Base-by-base conservation (phyloP, 2,329 filamentous ascomycete species). In the Thelonectria rubi region DNA sequence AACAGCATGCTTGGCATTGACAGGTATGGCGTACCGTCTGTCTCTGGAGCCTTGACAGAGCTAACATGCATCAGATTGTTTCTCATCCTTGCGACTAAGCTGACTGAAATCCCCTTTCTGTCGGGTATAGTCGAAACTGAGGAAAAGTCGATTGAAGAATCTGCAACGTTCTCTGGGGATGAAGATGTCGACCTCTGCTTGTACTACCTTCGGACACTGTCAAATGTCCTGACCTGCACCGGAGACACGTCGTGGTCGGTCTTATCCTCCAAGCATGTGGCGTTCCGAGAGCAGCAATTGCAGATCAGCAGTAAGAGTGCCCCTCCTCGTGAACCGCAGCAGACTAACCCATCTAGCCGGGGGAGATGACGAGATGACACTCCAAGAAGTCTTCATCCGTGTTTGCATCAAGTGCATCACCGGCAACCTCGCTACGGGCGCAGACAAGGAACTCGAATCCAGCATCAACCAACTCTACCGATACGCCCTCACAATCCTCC, bases 171-270 rank as follows among this genome's bases (percentile, higher is more conserved):
- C 60, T 79, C 77, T 3, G 79, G 82, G 46, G 82, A 87, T 7
- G 88, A 93, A 64, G 91, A 96, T 66, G 82, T 93, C 8, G 90
- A 91, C 63, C 84, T 93, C 58, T 92, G 89, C 63, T 79, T 92
- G 3, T 96, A 97, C 74, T 90, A 94, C 70, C 78, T 97, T 18
- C 86, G 87, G 53, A 90, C 91, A 2, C 75, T 97, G 1, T 88
- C 88, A 5, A 91, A 92, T 66, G 84, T 96, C 24, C 78, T 97
- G 15, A 82, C 85, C 24, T 88, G 87, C 87, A 58, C 90, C 84
- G 18, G 76, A 4, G 88, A 91, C 47, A 84, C 85, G 53, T 88
- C 90, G 9, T 94, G 92, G 90, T 81, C 84, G 12, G 84, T 89
- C 5, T 78, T 96, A 40, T 87, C 91, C 1, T 87, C 87, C 6